These are phyloP conservation scores for Ophiostoma pallidulum DNA, from an alignment of 2,329 filamentous ascomycete genomes.

Conservation along the genomic window DNA sequence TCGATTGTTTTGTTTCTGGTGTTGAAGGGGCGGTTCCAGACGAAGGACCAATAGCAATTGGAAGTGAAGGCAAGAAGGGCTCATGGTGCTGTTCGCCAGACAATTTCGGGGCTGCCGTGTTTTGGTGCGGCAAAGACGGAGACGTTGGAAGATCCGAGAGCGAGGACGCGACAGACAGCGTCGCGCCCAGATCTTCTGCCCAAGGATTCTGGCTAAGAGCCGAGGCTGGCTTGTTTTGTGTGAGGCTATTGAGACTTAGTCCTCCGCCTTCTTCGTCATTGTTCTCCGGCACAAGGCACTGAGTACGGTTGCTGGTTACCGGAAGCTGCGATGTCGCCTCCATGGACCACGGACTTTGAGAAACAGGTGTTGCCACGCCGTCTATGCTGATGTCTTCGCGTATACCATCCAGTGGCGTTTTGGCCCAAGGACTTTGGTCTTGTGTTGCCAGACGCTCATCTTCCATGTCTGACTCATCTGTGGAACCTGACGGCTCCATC, in stretches of 20 bases:
- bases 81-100: neutral
- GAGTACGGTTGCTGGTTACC: no score
- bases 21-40: slow-evolving; percentile 20
- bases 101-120: neutral
- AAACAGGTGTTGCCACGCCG: neutral
- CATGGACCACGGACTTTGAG: slow-evolving; percentile 8
- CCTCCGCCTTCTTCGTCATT: neutral
- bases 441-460: slow-evolving; percentile 13
- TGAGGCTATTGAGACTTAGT: neutral
- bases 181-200: neutral
- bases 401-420: neutral
- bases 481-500: neutral
- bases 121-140: slow-evolving; percentile 6
- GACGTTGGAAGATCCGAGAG: slow-evolving; percentile 3
- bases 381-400: neutral
- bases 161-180: neutral
- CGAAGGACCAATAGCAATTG: neutral
- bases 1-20: slow-evolving; percentile 21
- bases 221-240: neutral
- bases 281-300: no score
- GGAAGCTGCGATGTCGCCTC: neutral
- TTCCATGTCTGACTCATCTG: neutral
- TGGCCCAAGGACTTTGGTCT: slow-evolving; percentile 17
- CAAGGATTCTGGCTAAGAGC: slow-evolving; percentile 14
- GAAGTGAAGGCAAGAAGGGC: neutral